These are phyloP conservation scores for Aquilaria agallochum DNA, from an alignment of 441 rosid genomes.

Conservation along the genomic window DNA sequence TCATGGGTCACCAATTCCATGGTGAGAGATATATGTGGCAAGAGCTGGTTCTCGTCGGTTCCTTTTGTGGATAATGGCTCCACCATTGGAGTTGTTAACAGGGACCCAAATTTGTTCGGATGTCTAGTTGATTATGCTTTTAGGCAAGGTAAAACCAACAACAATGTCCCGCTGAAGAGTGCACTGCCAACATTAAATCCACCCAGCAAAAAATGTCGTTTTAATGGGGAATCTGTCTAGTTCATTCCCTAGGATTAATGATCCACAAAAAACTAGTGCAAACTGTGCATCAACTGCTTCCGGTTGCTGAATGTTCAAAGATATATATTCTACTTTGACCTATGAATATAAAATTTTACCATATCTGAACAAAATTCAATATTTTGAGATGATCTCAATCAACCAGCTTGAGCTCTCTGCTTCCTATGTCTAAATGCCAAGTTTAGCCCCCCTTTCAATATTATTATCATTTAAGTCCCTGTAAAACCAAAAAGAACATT, in stretches of 20 bases:
- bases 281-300: constrained; percentile 45
- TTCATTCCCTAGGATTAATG: constrained; percentile 64
- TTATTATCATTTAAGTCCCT: no score
- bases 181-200: constrained; percentile 32
- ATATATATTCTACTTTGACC: constrained; percentile 26
- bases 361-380: no score
- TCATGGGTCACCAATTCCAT: constrained; percentile 80
- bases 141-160: constrained; percentile 47
- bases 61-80: constrained; percentile 32
- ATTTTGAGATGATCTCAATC: no score
- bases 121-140: constrained; percentile 82
- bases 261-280: constrained; percentile 33
- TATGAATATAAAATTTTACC: no score
- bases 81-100: constrained; percentile 62
- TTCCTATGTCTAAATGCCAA: no score
- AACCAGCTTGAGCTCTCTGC: no score
- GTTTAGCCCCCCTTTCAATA: no score
- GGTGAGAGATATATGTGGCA: constrained; percentile 91
- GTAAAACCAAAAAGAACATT: no score
- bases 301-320: constrained; percentile 86
- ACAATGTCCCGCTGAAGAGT: constrained; percentile 71
- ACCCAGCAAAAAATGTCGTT: constrained; percentile 37
- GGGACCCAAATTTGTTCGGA: constrained; percentile 74
- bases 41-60: constrained; percentile 62
- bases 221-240: constrained; percentile 76